Base-by-base conservation (phyloP, 1,284 basidiomycete genomes). In the Kalmanozyma brasiliensis region DNA sequence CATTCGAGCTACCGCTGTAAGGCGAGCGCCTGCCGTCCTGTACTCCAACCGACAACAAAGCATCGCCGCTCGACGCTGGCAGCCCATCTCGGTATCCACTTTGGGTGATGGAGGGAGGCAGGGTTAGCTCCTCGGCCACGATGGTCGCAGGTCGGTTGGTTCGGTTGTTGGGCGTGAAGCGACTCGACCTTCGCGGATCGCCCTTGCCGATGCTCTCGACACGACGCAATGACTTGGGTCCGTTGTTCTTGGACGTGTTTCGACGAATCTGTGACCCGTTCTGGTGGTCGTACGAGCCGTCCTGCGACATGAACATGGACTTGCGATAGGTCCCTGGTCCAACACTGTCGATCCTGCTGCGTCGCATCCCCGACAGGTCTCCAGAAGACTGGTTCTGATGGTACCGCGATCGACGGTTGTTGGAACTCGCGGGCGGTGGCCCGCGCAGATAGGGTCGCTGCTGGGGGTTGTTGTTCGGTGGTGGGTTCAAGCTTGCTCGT, bases 251-350 rank as follows among this genome's bases (percentile, higher is more conserved):
- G 1, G 67, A 57, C 13, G 46, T 29, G n/a, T 30, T 38, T 4
- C 62, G 45, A 23, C 57, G 48, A 23, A 51, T 52, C 32, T 55
- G 47, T 22, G 59, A 59, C 9, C 55, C 59, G 14, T 55, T 49
- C 1, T 41, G 30, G 17, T 36, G 35, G 10, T 58, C 62, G 9
- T 40, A 33, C 17, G 64, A 49, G 20, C 59, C 62, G 24, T 58
- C 51, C 3, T 44, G 33, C 14, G 46, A 42, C 43, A 73, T 36
- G 35, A 59, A 73, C 71, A 73, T 73, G 24, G 65, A 69, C 34
- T 73, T 73, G 20, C 71, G 56, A 19, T 73, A 73, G 19, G 67
- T 73, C 11, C 71, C 71, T n/a, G 71, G 66, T 5, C 71, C 71
- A 8, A 73, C 47, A 29, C 62, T 66, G 49, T 73, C 71, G 55